Percentiles rank a stretch among this genome's conserved stretches.
Evolutionary conservation across 441 rosid genomes (phyloP).

Genomic region (Adansonia rubrostipa): DNA sequence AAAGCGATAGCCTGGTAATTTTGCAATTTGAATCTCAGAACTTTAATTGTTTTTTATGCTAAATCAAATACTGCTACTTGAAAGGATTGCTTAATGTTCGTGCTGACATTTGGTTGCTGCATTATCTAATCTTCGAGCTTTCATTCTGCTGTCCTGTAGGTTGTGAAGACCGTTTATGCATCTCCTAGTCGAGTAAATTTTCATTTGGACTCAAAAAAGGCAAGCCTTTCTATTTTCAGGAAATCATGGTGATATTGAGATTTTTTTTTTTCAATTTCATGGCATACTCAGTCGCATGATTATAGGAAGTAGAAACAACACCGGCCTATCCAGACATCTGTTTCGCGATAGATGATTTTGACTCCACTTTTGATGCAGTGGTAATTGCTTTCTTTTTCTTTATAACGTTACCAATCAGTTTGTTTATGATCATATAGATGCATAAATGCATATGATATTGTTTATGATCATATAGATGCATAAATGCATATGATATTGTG

Average conservation of each 20-base stretch:
- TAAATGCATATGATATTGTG: neutral
- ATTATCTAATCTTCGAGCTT: conserved; percentile 29
- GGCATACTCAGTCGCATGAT: conserved; percentile 31
- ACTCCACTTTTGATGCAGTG: conserved; percentile 97
- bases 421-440: neutral
- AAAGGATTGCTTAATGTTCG: neutral
- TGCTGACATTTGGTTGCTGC: conserved; percentile 8
- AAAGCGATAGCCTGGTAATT: neutral
- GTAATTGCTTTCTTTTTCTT: conserved; percentile 44
- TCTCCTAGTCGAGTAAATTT: conserved; percentile 95
- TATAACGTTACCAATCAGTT: conserved; percentile 2
- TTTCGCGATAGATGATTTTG: conserved; percentile 94
- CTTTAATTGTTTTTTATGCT: neutral
- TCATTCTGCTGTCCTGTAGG: conserved; percentile 51
- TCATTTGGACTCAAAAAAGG: conserved; percentile 93
- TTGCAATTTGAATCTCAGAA: neutral
- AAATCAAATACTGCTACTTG: conserved; percentile 21
- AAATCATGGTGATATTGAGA: conserved; percentile 1
- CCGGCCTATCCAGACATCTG: conserved; percentile 98
- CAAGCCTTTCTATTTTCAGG: conserved; percentile 35
- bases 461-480: neutral
- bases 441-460: neutral
- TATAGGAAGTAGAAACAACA: conserved; percentile 88
- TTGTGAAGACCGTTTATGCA: conserved; percentile 68
- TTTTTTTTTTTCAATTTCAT: conserved; percentile 32